Base-by-base conservation (phyloP, 495 filamentous ascomycete species). In the Penicillium pulvis region DNA sequence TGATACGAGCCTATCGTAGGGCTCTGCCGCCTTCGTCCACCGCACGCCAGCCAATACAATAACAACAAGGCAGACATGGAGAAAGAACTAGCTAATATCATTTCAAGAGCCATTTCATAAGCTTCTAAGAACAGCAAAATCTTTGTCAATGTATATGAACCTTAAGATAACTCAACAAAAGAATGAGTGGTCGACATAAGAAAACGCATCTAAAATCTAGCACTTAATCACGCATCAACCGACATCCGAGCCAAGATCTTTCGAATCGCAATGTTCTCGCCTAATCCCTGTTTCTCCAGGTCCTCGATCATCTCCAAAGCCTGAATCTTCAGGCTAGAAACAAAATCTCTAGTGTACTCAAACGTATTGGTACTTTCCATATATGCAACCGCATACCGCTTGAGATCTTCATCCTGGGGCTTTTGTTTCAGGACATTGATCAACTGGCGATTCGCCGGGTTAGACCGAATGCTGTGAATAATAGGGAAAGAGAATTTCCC, bases 371-470 rank as follows among this genome's bases (percentile, higher is more conserved):
- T 93, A 56, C 81, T 79, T 69, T 96, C 85, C 91, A 98, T 95
- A 64, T 96, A 97, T 28, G 75, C 77, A 14, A 97, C 86, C 0
- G 94, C 94, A 66, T 93, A 97, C 48, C 82, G 75, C 78, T 98
- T 98, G 58, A 98, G 87, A 67, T 92, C 89, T 20, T 90, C 87
- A 63, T 96, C 88, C 28, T 76, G 82, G 0, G 93, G 90, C 72
- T 89, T 90, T 70, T 98, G 93, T 73, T 90, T 89, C 23, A 98
- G 77, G 44, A 98, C 97, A 64, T 94, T 96, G 60, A 96, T 78
- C 45, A 98, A 81, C 67, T 93, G 89, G 24, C 87, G 82, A 67
- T 96, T 92, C 5, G 74, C 73, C 6, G 90, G 89, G 68, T 92
- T 83, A 26, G 87, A 77, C 60, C 93, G 89, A 61, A 98, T 95